These are phyloP conservation scores for Rhizophagus clarus DNA, from an alignment of 192 early-diverging fungal species.

Conservation along the genomic window DNA sequence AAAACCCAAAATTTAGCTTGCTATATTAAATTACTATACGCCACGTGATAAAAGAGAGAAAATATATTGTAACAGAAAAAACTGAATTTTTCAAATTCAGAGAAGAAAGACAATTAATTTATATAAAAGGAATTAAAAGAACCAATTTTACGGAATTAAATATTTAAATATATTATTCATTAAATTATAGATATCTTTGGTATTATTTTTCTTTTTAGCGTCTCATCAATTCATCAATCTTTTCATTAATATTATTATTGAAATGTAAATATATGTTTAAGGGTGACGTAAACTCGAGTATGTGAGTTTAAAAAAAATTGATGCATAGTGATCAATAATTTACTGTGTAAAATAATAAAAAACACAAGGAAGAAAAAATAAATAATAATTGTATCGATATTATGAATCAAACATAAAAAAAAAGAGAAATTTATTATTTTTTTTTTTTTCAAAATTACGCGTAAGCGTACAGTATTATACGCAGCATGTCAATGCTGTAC, in stretches of 20 bases:
- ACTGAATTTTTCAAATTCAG: neutral
- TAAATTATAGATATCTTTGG: conserved; percentile 4
- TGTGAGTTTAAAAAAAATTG: conserved; percentile 14
- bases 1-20: neutral
- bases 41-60: neutral
- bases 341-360: neutral
- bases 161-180: neutral
- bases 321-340: conserved; percentile 24
- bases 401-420: no score
- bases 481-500: no score
- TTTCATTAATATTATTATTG: neutral
- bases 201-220: neutral
- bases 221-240: conserved; percentile 18
- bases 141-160: neutral
- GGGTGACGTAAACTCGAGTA: neutral
- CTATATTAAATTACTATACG: neutral
- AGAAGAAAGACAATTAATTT: neutral
- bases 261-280: neutral
- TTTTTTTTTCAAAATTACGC: no score
- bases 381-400: no score
- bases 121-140: neutral
- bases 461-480: no score
- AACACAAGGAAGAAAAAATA: no score
- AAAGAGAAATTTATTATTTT: no score
- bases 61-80: no score